phyloP scores from a whole-genome alignment of 1,139 yeast species.

The Tardiomyces blankii region DNA sequence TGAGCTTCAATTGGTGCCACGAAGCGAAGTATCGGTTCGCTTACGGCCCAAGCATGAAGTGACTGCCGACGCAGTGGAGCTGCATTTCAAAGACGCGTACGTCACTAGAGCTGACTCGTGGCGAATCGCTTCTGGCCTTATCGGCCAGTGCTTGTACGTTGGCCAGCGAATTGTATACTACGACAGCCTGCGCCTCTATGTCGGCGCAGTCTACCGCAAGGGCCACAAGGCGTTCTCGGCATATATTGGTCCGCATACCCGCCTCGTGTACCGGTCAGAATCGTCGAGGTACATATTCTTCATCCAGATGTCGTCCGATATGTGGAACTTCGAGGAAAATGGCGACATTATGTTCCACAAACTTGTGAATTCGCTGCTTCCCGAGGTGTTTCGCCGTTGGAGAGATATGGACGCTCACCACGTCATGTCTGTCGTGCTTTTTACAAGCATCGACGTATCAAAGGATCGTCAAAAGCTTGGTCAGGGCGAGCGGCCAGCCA shows the following conservation, averaged over 20 bases:
- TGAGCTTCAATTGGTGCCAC: slow-evolving; percentile 52
- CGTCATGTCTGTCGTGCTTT: slow-evolving; percentile 79
- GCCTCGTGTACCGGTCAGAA: slow-evolving; percentile 78
- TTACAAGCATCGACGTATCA: slow-evolving; percentile 67
- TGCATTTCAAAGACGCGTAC: slow-evolving; percentile 70
- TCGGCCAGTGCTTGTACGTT: slow-evolving; percentile 52
- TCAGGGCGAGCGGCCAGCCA: slow-evolving; percentile 64
- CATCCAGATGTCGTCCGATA: slow-evolving; percentile 83
- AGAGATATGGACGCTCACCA: slow-evolving; percentile 80
- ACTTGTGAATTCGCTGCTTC: slow-evolving; percentile 80
- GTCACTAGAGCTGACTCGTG: slow-evolving; percentile 92
- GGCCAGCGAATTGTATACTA: slow-evolving; percentile 58
- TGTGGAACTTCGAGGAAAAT: slow-evolving; percentile 97
- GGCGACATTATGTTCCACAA: slow-evolving; percentile 93
- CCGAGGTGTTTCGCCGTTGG: slow-evolving; percentile 85
- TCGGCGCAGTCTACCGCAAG: slow-evolving; percentile 56
- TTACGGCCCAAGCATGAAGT: slow-evolving; percentile 36
- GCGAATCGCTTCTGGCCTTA: slow-evolving; percentile 56
- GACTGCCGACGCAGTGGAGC: slow-evolving; percentile 73
- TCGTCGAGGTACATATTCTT: slow-evolving; percentile 76
- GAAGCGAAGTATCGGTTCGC: slow-evolving; percentile 50
- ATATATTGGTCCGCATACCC: slow-evolving; percentile 64
- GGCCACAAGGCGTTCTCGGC: slow-evolving; percentile 47
- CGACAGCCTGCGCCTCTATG: slow-evolving; percentile 45
- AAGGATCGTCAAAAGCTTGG: slow-evolving; percentile 15